Percentiles rank a stretch among this genome's conserved stretches.
Conservation (phyloP, 1,284 basidiomycete species). For the Limonomyces culmigenus region DNA sequence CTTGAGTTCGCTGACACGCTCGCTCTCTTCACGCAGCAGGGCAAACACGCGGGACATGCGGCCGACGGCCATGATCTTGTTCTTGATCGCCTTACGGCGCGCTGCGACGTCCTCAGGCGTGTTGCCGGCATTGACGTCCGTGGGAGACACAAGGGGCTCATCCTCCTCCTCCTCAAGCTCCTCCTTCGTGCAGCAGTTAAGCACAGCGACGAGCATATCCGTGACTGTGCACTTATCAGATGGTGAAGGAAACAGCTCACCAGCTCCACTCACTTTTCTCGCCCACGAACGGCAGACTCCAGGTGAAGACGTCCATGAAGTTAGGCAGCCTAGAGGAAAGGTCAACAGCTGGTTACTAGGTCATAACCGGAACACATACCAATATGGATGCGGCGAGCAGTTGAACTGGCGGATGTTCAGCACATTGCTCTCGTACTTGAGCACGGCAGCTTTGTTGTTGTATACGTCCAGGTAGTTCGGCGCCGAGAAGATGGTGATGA, state of each 20-base stretch:
- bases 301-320: slow-evolving; percentile 91
- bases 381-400: slow-evolving; percentile 89
- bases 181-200: slow-evolving; percentile 90
- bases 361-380: too few species aligned
- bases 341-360: too few species aligned
- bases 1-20: slow-evolving; percentile 95
- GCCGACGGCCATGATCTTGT: slow-evolving; percentile 97
- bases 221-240: slow-evolving; percentile 37
- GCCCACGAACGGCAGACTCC: slow-evolving; percentile 82
- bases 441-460: slow-evolving; percentile 91
- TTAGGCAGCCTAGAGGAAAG: too few species aligned
- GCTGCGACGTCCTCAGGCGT: slow-evolving; percentile 43
- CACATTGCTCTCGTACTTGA: slow-evolving; percentile 94
- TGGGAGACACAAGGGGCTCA: slow-evolving; percentile 16
- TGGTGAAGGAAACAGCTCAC: background rate
- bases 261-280: slow-evolving; percentile 68
- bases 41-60: slow-evolving; percentile 95
- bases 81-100: slow-evolving; percentile 79
- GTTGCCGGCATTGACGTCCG: slow-evolving; percentile 17
- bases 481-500: slow-evolving; percentile 94
- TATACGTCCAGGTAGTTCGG: slow-evolving; percentile 95
- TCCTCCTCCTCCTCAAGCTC: slow-evolving; percentile 82
- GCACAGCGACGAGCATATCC: slow-evolving; percentile 91
- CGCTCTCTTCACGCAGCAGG: slow-evolving; percentile 92
- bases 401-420: slow-evolving; percentile 96